Percentiles rank a stretch among this genome's conserved stretches.
Conservation (phyloP, 441 rosid species). For the Geranium incanum region DNA sequence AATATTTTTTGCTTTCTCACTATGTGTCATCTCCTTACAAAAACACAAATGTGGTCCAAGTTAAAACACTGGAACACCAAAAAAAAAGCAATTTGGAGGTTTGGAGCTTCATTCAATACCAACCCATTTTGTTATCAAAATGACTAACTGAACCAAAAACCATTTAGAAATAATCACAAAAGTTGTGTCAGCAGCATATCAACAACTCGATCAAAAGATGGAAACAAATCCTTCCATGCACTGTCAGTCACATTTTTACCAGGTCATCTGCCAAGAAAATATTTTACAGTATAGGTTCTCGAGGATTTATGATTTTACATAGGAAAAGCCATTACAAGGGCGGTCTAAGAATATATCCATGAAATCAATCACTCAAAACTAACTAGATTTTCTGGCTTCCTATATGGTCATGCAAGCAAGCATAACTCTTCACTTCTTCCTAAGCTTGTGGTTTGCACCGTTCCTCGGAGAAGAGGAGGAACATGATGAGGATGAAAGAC, state of each 20-base stretch:
- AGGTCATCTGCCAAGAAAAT: not conserved
- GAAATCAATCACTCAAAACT: not conserved
- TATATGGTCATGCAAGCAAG: not conserved
- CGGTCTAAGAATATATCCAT: not conserved
- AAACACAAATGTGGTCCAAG: not conserved
- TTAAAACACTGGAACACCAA: not conserved
- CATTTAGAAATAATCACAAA: not conserved
- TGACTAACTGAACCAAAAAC: not conserved
- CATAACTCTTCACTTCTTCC: conserved; percentile 10
- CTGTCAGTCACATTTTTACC: not conserved
- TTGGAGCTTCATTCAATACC: not conserved
- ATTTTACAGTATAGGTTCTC: not conserved
- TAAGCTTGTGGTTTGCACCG: conserved; percentile 10
- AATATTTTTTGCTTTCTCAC: not conserved
- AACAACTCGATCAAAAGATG: not conserved
- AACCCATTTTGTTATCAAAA: not conserved
- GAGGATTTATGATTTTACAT: not conserved
- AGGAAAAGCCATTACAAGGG: not conserved
- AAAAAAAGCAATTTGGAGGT: not conserved
- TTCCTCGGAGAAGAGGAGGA: conserved; percentile 19
- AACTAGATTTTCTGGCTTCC: not conserved
- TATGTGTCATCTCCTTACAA: not conserved
- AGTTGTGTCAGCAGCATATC: not conserved
- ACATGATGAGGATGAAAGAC: conserved; percentile 18
- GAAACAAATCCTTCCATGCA: not conserved